phyloP scores from a whole-genome alignment of 495 filamentous ascomycete species.

The Penicillium robsamsonii region DNA sequence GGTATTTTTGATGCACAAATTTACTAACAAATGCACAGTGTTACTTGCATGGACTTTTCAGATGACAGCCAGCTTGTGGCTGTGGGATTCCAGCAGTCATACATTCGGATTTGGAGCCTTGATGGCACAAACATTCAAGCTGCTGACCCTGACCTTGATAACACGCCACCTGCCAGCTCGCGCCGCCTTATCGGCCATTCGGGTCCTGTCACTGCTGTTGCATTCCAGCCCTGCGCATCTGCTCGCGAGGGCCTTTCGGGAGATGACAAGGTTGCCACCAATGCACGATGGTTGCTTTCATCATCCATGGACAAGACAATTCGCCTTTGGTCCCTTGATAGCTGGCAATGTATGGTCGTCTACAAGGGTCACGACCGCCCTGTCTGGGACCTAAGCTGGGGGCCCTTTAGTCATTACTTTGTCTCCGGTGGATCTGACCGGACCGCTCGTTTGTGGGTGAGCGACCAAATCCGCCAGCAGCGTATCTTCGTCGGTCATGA shows the following conservation, averaged over 20 bases:
- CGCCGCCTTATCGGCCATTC: constrained; percentile 90
- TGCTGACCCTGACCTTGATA: constrained; percentile 42
- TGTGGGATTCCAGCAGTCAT: constrained; percentile 85
- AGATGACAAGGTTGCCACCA: constrained; percentile 53
- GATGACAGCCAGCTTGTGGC: constrained; percentile 82
- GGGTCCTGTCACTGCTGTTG: constrained; percentile 81
- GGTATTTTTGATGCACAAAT: neutral
- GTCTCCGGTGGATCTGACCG: constrained; percentile 81
- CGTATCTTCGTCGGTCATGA: constrained; percentile 91
- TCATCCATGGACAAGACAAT: constrained; percentile 82
- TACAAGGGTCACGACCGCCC: constrained; percentile 90
- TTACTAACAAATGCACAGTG: constrained; percentile 49
- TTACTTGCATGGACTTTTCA: constrained; percentile 91
- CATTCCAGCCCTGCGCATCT: constrained; percentile 77
- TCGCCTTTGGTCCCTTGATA: constrained; percentile 88
- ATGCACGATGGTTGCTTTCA: constrained; percentile 75
- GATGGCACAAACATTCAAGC: constrained; percentile 67
- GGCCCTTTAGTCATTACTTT: constrained; percentile 96
- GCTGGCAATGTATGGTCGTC: constrained; percentile 83
- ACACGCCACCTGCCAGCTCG: constrained; percentile 53
- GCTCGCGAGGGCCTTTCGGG: constrained; percentile 47
- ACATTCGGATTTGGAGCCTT: constrained; percentile 88
- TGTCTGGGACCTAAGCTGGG: constrained; percentile 83
- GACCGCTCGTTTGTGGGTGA: constrained; percentile 85
- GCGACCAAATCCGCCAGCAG: constrained; percentile 85